Conservation (phyloP, 139 green algal species). For the Zygnema circumcarinatum region DNA sequence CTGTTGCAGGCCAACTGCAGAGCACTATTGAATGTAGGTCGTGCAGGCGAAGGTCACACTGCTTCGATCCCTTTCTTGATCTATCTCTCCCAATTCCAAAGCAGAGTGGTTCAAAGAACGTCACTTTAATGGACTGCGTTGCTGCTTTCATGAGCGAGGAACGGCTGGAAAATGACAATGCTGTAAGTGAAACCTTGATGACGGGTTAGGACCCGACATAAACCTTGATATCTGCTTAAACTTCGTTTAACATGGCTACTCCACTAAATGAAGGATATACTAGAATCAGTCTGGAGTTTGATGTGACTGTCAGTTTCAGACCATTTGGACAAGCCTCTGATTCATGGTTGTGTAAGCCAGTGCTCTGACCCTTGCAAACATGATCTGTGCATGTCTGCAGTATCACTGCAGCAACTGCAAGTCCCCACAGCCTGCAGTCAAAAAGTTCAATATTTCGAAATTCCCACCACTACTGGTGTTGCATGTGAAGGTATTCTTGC, state of each 20-base stretch:
- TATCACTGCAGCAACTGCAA: slow-evolving; percentile 49
- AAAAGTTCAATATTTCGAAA: slow-evolving; percentile 88
- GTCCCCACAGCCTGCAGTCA: slow-evolving; percentile 71
- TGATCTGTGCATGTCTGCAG: too few species aligned
- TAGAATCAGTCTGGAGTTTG: too few species aligned
- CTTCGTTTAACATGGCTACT: too few species aligned
- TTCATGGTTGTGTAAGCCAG: too few species aligned
- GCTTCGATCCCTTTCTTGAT: slow-evolving; percentile 82
- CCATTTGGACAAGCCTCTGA: too few species aligned
- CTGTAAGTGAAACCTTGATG: slow-evolving; percentile 66
- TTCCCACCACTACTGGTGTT: slow-evolving; percentile 90
- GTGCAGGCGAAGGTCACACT: slow-evolving; percentile 70
- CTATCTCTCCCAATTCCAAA: slow-evolving; percentile 76
- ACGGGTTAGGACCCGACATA: slow-evolving; percentile 68
- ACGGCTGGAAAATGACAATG: slow-evolving; percentile 68
- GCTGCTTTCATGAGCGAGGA: slow-evolving; percentile 66
- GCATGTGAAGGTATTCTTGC: slow-evolving; percentile 85
- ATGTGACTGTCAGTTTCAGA: too few species aligned
- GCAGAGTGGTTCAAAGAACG: background rate
- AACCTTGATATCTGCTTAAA: too few species aligned
- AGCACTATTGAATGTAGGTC: slow-evolving; percentile 75
- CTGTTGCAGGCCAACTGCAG: slow-evolving; percentile 68
- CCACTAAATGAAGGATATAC: too few species aligned
- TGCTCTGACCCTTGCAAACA: too few species aligned
- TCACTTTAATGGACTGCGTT: slow-evolving; percentile 61